Evolutionary conservation across 73 alveolate species (phyloP), one percentile per base, ranked within the genome.

Genomic region (Vitrella brassicaformis): DNA sequence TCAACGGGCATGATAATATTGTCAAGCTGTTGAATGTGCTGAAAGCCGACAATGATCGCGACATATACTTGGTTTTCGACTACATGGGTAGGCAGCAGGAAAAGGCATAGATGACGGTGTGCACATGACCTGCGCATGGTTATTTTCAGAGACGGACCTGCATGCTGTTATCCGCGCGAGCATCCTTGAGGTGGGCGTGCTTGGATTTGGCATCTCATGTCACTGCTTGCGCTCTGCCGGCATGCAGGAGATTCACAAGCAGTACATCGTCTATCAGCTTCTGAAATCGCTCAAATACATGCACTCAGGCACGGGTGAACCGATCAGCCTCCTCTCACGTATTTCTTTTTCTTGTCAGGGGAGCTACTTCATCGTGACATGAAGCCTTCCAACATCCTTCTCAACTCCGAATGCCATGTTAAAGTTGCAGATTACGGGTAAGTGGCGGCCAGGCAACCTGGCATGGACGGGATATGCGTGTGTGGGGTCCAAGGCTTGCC

Each of bases 161-260:
- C 99, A 94, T 86, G 97, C 98, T 30, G 99, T 94, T 56, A 94
- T 94, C 78, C 87, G 99, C 65, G 99, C 99, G 26, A 87, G 88
- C 75, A 95, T 95, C 64, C 81, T 95, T 67, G 98, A 93, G 78
- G n/a, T n/a, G n/a, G n/a, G n/a, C n/a, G n/a, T n/a, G n/a, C n/a
- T n/a, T n/a, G n/a, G n/a, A 95, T 90, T 71, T 87, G 90, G 28
- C 98, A 92, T 72, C n/a, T n/a, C n/a, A n/a, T n/a, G n/a, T n/a
- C n/a, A n/a, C n/a, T n/a, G n/a, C n/a, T n/a, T n/a, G n/a, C n/a
- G n/a, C n/a, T n/a, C n/a, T n/a, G n/a, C n/a, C n/a, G n/a, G n/a
- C n/a, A n/a, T n/a, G n/a, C n/a, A 76, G 46, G 81, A 75, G n/a
- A 75, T 75, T 39, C 81, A 75, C 81, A 75, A 75, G 81, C 81